These are phyloP conservation scores for Gossypioides kirkii DNA, from an alignment of 345 rosid genomes.

Conservation along the genomic window DNA sequence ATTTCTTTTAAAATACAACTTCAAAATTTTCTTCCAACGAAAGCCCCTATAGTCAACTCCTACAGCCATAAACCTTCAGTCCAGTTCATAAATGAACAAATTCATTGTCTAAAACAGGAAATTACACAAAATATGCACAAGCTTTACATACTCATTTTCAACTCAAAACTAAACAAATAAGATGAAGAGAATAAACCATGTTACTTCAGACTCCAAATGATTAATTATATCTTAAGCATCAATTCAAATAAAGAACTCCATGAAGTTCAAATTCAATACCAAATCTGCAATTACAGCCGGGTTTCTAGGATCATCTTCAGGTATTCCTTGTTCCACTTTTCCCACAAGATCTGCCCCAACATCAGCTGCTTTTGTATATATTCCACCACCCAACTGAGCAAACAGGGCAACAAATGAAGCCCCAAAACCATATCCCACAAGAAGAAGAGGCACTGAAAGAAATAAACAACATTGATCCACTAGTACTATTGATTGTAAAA, in stretches of 20 bases:
- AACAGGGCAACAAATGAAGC: conserved; percentile 37
- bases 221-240: conserved; percentile 6
- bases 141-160: neutral
- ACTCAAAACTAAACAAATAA: conserved; percentile 2
- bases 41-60: neutral
- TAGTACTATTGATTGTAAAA: neutral
- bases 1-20: neutral
- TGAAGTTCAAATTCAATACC: conserved; percentile 38
- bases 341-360: conserved; percentile 99
- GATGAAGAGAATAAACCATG: neutral
- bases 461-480: conserved; percentile 15
- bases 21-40: neutral
- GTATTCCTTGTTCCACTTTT: conserved; percentile 99
- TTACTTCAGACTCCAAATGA: neutral
- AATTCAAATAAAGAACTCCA: neutral
- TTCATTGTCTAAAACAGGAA: neutral
- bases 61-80: neutral
- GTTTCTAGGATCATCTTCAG: conserved; percentile 99
- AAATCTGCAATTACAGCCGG: conserved; percentile 99
- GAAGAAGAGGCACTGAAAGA: conserved; percentile 92
- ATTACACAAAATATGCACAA: neutral
- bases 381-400: conserved; percentile 99
- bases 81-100: neutral
- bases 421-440: conserved; percentile 28
- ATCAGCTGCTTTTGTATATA: conserved; percentile 98